Conservation (phyloP, 352 stramenopile species). For the Pythium sukuiense region DNA sequence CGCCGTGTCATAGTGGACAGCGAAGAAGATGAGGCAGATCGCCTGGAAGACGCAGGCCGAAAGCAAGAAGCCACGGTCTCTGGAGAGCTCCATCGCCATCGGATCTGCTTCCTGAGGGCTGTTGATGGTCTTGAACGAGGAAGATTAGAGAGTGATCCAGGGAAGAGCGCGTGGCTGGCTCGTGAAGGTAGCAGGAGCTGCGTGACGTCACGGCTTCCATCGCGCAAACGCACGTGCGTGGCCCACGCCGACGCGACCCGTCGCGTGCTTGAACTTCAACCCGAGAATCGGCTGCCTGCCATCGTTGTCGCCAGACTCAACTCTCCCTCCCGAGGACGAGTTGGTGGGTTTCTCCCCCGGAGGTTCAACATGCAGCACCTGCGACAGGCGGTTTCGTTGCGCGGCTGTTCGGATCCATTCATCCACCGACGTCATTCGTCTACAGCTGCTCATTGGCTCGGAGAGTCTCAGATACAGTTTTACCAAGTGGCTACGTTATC, state of each 20-base stretch:
- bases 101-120: background rate
- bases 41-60: slow-evolving; percentile 43
- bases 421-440: background rate
- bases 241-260: background rate
- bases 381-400: slow-evolving; percentile 7
- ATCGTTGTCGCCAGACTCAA: slow-evolving; percentile 3
- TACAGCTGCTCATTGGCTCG: background rate
- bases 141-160: slow-evolving; percentile 16
- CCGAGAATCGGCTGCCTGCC: background rate
- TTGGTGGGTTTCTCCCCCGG: background rate
- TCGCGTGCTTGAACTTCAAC: background rate
- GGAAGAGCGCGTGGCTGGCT: background rate
- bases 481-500: slow-evolving; percentile 1
- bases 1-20: slow-evolving; percentile 45
- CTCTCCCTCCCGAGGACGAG: background rate
- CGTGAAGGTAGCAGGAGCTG: background rate
- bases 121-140: background rate
- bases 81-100: slow-evolving; percentile 21
- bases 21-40: slow-evolving; percentile 48
- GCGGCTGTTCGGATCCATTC: slow-evolving; percentile 6
- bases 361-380: slow-evolving; percentile 16
- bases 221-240: background rate
- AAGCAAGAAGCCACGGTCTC: slow-evolving; percentile 43
- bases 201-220: background rate
- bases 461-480: background rate